A percentile compares a stretch with the other conserved stretches of the same genome.
Evolutionary conservation across 169 alveolate species (phyloP).

Genomic region (Plasmodium inui): DNA sequence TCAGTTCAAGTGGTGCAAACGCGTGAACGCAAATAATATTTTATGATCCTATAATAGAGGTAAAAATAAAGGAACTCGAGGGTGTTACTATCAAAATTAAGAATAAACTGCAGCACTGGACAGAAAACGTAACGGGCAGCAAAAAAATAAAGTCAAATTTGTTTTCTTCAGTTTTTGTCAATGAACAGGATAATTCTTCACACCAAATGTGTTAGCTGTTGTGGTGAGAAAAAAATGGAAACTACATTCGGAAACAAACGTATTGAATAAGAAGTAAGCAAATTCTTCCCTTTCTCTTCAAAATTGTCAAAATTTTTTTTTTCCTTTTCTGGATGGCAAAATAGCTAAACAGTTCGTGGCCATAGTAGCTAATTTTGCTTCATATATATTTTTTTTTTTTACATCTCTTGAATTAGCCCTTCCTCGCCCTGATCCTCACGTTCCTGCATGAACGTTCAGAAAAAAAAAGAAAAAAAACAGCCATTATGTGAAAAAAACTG

Average conservation of each 20-base stretch:
- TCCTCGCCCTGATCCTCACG: conserved; percentile 11
- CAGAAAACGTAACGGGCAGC: background rate
- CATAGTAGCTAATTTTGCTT: background rate
- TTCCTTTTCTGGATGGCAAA: background rate
- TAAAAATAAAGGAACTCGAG: background rate
- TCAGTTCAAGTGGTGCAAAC: background rate
- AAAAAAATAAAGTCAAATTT: background rate
- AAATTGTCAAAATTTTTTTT: background rate
- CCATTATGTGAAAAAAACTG: background rate
- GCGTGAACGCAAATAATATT: background rate
- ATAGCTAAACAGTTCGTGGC: background rate
- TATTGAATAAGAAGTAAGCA: background rate
- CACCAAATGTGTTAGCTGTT: background rate
- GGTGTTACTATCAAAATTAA: background rate
- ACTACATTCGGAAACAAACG: background rate
- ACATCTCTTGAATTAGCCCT: conserved; percentile 45
- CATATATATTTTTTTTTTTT: conserved; percentile 17
- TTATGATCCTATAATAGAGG: background rate
- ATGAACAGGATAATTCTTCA: background rate
- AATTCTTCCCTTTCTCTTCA: background rate
- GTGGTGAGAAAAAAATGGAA: background rate
- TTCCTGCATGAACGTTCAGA: conserved; percentile 51
- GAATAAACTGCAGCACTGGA: background rate
- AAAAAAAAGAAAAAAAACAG: conserved; percentile 42
- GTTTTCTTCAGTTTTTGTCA: background rate